Evolutionary conservation across 768 basidiomycete genomes (phyloP).

Genomic region (Podaxis sp.): DNA sequence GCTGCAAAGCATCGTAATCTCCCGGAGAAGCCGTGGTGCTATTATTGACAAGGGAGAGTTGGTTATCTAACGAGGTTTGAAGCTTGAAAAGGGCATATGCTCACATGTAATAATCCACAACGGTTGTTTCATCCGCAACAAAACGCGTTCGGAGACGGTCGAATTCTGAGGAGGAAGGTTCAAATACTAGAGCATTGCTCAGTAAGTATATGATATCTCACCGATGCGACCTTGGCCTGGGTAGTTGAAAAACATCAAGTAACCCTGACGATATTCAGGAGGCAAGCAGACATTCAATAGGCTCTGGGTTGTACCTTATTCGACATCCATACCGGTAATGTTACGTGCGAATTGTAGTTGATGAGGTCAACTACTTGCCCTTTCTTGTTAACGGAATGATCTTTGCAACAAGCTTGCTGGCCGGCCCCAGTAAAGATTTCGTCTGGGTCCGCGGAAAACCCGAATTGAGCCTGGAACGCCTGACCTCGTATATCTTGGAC

Average conservation of each 20-base stretch:
- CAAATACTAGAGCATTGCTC: not conserved
- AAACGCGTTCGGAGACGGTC: slow-evolving; percentile 27
- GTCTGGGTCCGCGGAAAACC: slow-evolving; percentile 25
- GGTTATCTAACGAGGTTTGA: not conserved
- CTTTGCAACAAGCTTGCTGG: slow-evolving; percentile 33
- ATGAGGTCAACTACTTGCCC: slow-evolving; percentile 32
- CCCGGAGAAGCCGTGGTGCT: slow-evolving; percentile 31
- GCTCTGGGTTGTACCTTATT: slow-evolving; percentile 22
- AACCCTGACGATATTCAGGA: slow-evolving; percentile 19
- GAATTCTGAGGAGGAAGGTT: slow-evolving; percentile 22
- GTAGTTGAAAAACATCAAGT: slow-evolving; percentile 32
- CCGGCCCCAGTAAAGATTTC: slow-evolving; percentile 33
- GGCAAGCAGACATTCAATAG: not conserved
- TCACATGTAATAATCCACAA: slow-evolving; percentile 33
- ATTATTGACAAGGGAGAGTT: not conserved
- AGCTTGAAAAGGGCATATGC: not conserved
- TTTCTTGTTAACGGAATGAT: slow-evolving; percentile 33
- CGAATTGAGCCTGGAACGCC: slow-evolving; percentile 27
- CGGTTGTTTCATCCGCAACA: slow-evolving; percentile 26
- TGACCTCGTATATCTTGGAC: slow-evolving; percentile 26
- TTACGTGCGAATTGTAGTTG: slow-evolving; percentile 32
- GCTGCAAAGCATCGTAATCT: slow-evolving; percentile 31
- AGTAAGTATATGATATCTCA: slow-evolving; percentile 7
- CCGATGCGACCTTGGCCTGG: slow-evolving; percentile 31
- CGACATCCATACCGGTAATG: slow-evolving; percentile 32